Percentiles rank a stretch among this genome's conserved stretches.
Conservation (phyloP, 352 stramenopile genomes). For the Phytophthora agathidicida region DNA sequence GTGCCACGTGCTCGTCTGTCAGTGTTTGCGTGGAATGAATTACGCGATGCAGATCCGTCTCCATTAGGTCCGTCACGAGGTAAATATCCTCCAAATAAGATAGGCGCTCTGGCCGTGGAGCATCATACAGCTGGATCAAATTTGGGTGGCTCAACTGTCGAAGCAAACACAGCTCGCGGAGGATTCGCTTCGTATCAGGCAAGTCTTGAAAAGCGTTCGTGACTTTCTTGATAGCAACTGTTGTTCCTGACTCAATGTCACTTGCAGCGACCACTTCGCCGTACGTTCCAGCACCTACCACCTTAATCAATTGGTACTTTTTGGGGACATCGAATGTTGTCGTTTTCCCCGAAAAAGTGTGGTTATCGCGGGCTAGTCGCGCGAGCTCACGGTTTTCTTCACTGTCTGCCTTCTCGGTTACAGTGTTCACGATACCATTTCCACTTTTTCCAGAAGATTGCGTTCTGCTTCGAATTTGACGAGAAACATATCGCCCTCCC, state of each 20-base stretch:
- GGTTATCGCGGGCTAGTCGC: conserved; percentile 59
- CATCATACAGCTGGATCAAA: conserved; percentile 94
- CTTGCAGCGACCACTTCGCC: conserved; percentile 84
- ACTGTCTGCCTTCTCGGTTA: conserved; percentile 8
- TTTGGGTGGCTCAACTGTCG: conserved; percentile 89
- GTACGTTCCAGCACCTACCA: conserved; percentile 80
- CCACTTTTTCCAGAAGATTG: conserved; percentile 22
- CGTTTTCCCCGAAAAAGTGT: conserved; percentile 69
- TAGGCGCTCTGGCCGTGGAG: conserved; percentile 91
- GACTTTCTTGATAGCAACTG: conserved; percentile 97
- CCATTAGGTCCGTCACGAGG: conserved; percentile 96
- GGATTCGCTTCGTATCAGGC: conserved; percentile 91
- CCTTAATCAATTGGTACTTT: conserved; percentile 85
- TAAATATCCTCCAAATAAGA: conserved; percentile 97
- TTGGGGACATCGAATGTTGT: conserved; percentile 79
- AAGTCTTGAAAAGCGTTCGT: conserved; percentile 81
- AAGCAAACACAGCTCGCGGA: conserved; percentile 94
- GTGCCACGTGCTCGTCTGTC: conserved; percentile 92
- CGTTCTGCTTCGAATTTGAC: conserved; percentile 31
- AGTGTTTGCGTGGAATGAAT: conserved; percentile 92
- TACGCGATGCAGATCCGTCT: conserved; percentile 92
- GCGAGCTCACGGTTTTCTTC: conserved; percentile 42
- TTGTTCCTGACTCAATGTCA: conserved; percentile 77
- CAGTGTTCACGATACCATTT: conserved; percentile 8
- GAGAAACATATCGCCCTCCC: conserved; percentile 38